Evolutionary conservation across 2,329 filamentous ascomycete species (phyloP), one percentile per base, ranked within the genome.

Genomic region (Colletotrichum simmondsii): DNA sequence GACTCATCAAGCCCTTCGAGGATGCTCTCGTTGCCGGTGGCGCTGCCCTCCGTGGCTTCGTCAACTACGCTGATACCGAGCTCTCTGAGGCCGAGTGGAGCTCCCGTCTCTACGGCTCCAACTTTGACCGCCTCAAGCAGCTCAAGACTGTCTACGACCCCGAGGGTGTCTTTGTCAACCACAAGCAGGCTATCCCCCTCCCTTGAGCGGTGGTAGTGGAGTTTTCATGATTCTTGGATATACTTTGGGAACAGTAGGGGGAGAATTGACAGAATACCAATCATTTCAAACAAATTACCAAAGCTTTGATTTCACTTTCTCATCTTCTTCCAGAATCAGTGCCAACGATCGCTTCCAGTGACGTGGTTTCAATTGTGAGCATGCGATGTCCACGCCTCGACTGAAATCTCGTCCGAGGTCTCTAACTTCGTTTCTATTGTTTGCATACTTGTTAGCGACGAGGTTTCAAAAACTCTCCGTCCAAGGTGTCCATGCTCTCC

Each of bases 1-100:
- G 87, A 74, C 79, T 91, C 22, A 37, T 68, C 22, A 76, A 77
- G 62, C 73, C 73, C 58, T 75, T 75, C 28, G 73, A 74, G 68
- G 60, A 74, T 14, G 72, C 73, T 35, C 68, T 75, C 7, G 60
- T 64, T 6, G 67, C 54, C 49, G 68, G 52, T 19, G 73, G 73
- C 46, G n/a, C 24, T 5, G 35, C 67, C 14, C 71, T 75, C 35
- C 64, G 73, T 12, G 68, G 71, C 32, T 75, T 74, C 52, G 71
- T 74, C 67, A 74, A 75, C 67, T 75, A 75, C 60, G 71, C 64
- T 28, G 73, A 75, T 56, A 68, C 73, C 2, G 71, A 75, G 65
- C 73, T 75, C n/a, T 28, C 54, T 14, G 63, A 72, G 68, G 60
- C 66, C 12, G 71, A 75, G 57, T 74, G 73, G 73, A 74, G 67